These are phyloP conservation scores for Fusarium coicis DNA, from an alignment of 2,329 filamentous ascomycete genomes.

Conservation along the genomic window DNA sequence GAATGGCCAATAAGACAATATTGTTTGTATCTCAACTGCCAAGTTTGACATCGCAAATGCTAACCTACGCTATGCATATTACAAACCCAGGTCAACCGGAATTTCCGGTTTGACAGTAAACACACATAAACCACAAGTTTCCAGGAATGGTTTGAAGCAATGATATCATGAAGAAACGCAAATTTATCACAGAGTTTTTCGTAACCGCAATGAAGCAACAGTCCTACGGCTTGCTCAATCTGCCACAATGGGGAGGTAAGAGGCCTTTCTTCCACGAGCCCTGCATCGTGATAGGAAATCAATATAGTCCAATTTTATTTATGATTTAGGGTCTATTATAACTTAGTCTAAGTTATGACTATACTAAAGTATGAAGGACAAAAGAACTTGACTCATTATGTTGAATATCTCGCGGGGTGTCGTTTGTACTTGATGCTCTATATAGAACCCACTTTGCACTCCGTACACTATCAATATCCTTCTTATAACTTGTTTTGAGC, in stretches of 20 bases:
- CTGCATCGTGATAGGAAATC: too few species aligned
- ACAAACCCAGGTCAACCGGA: background rate
- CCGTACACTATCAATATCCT: background rate
- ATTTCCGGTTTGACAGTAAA: background rate
- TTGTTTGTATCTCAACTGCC: background rate
- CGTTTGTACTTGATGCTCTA: background rate
- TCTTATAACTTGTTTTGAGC: background rate
- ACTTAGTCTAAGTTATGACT: too few species aligned
- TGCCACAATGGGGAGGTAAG: too few species aligned
- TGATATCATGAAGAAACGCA: background rate
- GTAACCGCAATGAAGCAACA: background rate
- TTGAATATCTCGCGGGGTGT: too few species aligned
- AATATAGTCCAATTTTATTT: too few species aligned
- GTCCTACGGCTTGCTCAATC: background rate
- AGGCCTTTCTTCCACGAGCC: too few species aligned
- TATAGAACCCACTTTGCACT: too few species aligned
- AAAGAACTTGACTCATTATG: too few species aligned
- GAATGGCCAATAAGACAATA: background rate
- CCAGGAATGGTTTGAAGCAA: background rate
- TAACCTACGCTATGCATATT: background rate
- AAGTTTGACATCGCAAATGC: background rate
- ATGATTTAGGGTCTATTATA: too few species aligned
- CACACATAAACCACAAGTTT: background rate
- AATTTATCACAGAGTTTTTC: background rate
- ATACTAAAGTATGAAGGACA: too few species aligned